Evolutionary conservation across 2,329 filamentous ascomycete species (phyloP).

Genomic region (Diaporthe longicolla): DNA sequence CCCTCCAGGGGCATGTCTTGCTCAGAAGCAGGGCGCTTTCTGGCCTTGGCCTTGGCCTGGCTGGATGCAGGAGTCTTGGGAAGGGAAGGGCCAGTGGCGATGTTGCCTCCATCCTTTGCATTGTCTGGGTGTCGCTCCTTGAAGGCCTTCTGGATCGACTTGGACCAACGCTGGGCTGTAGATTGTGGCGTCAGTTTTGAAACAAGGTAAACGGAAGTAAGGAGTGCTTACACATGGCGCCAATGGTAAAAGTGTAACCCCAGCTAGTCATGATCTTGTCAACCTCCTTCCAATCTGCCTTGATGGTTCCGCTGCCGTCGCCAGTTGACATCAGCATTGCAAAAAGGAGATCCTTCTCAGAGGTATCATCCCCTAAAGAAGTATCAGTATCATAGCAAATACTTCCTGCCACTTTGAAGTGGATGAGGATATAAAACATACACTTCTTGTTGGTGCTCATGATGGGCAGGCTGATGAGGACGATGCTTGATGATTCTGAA

Average conservation of each 20-base stretch:
- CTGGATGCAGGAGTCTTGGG: constrained; percentile 36
- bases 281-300: constrained; percentile 37
- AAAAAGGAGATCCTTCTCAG: constrained; percentile 39
- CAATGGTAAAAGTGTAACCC: constrained; percentile 37
- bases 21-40: constrained; percentile 31
- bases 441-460: constrained; percentile 21
- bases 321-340: constrained; percentile 39
- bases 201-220: neutral
- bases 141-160: constrained; percentile 36
- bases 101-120: constrained; percentile 6
- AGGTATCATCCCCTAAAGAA: constrained; percentile 36
- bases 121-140: constrained; percentile 37
- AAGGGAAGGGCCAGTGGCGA: constrained; percentile 8
- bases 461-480: neutral
- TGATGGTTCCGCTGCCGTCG: constrained; percentile 34
- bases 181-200: neutral
- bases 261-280: constrained; percentile 34
- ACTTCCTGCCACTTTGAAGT: neutral
- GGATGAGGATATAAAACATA: neutral
- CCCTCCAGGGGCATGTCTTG: constrained; percentile 38
- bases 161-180: constrained; percentile 42
- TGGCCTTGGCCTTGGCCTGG: constrained; percentile 37
- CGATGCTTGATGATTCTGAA: neutral
- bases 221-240: constrained; percentile 41
- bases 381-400: neutral